Base-by-base conservation (phyloP, 2,329 filamentous ascomycete genomes). In the Stagonosporopsis rhizophila region DNA sequence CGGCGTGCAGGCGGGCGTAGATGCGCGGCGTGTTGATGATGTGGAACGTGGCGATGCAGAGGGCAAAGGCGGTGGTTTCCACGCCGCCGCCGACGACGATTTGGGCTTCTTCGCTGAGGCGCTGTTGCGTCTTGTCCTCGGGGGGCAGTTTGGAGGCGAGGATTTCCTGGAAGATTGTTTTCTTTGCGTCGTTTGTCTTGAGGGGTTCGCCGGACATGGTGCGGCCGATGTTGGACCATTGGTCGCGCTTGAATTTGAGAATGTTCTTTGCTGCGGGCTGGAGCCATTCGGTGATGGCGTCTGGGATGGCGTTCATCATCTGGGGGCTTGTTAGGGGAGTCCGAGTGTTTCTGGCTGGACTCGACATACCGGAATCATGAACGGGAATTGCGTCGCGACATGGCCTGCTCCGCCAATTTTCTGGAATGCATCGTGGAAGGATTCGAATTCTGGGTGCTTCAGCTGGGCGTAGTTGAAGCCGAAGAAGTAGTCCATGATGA, bases 401-500 rank as follows among this genome's bases (percentile, higher is more conserved):
- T 75, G 71, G 2, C 71, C 71, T 14, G 66, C 68, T 2, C 61
- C 64, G 2, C 63, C 70, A 57, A 74, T 65, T 45, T 67, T 70
- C 48, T 70, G 62, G 49, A 75, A 75, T 0, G 71, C 71, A 28
- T 73, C 70, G 32, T 74, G 71, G 44, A 74, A 75, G 1, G 69
- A 72, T 5, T 67, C 64, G 45, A 75, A 75, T n/a, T 71, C 62
- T 0, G 72, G 69, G 25, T 72, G 56, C 56, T 71, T 70, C 51
- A 74, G 65, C 42, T 72, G 70, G 12, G 49, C 59, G 32, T 73
- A 70, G 53, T 74, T 73, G 62, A 75, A 72, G 12, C 73, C 72
- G 42, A 74, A 74, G 58, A 73, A 73, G 55, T 80, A 81, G 48
- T 78, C 72, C 56, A 78, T 79, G 59, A 82, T 79, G 40, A 81